Conservation (phyloP, 2,329 filamentous ascomycete genomes). For the Hypoxylon sp. region DNA sequence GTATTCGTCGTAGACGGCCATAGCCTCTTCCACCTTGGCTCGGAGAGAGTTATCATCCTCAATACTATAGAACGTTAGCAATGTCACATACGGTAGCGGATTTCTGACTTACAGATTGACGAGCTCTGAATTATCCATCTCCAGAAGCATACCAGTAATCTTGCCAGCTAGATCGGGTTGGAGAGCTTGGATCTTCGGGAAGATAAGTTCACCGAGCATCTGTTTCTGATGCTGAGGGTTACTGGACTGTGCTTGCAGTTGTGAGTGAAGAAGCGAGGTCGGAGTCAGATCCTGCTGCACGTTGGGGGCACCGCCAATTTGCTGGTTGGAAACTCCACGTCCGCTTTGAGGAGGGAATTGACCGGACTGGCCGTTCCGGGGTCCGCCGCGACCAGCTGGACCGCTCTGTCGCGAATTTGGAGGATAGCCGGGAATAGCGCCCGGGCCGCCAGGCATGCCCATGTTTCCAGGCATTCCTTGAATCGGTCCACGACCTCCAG, state of each 20-base stretch:
- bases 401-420: conserved; percentile 63
- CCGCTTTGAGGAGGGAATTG: conserved; percentile 63
- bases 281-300: conserved; percentile 56
- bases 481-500: conserved; percentile 77
- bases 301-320: conserved; percentile 53
- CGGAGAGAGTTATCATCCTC: conserved; percentile 90
- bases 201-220: conserved; percentile 96
- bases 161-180: conserved; percentile 97
- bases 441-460: conserved; percentile 63
- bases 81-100: background rate
- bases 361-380: conserved; percentile 57
- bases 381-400: conserved; percentile 57
- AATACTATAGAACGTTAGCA: conserved; percentile 69
- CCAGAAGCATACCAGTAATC: conserved; percentile 99
- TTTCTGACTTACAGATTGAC: conserved; percentile 85
- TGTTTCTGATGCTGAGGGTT: conserved; percentile 91
- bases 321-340: conserved; percentile 59
- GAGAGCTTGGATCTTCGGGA: conserved; percentile 96
- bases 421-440: conserved; percentile 67
- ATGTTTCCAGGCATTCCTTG: conserved; percentile 81
- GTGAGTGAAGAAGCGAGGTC: conserved; percentile 64
- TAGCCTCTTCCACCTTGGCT: conserved; percentile 96
- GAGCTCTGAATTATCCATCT: conserved; percentile 98
- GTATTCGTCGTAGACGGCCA: conserved; percentile 98
- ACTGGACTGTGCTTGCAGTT: conserved; percentile 64